Conservation (phyloP, 352 stramenopile species). For the Thraustochytrium striatum region DNA sequence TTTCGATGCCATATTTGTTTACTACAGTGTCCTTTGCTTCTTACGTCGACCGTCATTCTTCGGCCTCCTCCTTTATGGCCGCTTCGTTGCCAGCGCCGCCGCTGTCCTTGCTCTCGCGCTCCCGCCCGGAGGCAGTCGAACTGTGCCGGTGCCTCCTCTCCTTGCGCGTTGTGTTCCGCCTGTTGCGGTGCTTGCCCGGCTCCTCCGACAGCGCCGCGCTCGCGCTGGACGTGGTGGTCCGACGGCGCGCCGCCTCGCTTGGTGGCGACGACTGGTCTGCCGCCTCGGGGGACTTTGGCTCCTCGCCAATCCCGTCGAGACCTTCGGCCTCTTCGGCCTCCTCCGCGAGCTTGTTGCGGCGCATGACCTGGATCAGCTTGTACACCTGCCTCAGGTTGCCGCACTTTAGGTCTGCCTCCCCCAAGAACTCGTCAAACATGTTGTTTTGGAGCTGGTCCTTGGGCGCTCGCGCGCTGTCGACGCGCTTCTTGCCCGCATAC, state of each 20-base stretch:
- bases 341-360: background rate
- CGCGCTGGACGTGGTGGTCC: too few relatives aligned
- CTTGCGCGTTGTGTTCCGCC: background rate
- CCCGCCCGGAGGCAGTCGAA: too few relatives aligned
- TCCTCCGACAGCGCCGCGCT: background rate
- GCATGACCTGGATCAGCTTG: constrained; percentile 18
- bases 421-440: constrained; percentile 32
- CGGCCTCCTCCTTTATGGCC: background rate
- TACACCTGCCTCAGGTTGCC: background rate
- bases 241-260: too few relatives aligned
- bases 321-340: background rate
- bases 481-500: background rate
- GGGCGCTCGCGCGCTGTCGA: background rate
- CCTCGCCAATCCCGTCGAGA: background rate
- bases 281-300: background rate
- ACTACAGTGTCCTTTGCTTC: background rate
- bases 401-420: background rate
- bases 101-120: too few relatives aligned
- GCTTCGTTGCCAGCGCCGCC: too few relatives aligned
- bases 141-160: background rate
- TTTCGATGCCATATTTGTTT: constrained; percentile 15
- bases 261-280: background rate
- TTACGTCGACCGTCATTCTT: background rate
- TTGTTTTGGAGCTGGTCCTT: background rate
- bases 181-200: background rate